Percentiles rank a stretch among this genome's conserved stretches.
These are phyloP conservation scores for Microdochium paspali DNA, from an alignment of 2,329 filamentous ascomycete genomes.

Conservation along the genomic window DNA sequence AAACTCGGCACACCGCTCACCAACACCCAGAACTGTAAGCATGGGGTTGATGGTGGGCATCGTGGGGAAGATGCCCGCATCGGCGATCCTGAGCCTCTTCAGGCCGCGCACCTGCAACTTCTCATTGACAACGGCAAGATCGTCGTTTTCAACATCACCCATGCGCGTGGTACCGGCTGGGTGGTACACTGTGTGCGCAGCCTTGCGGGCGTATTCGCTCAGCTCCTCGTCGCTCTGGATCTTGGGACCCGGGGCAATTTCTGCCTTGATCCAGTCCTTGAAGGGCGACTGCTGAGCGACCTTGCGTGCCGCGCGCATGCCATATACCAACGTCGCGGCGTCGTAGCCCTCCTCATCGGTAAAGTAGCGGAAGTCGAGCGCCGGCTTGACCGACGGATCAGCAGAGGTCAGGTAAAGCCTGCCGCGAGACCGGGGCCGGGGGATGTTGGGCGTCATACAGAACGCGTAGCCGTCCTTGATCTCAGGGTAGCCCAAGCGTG, in stretches of 20 bases:
- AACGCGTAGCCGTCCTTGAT: conserved; percentile 67
- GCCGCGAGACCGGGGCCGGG: conserved; percentile 69
- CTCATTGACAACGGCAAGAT: conserved; percentile 70
- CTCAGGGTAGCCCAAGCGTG: conserved; percentile 61
- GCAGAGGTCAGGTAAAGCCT: conserved; percentile 67
- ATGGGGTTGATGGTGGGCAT: conserved; percentile 86
- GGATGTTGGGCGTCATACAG: conserved; percentile 91
- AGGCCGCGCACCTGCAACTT: conserved; percentile 64
- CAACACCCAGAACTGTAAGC: conserved; percentile 78
- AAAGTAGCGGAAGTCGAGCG: conserved; percentile 84
- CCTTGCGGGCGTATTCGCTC: conserved; percentile 70
- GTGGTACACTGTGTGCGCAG: conserved; percentile 84
- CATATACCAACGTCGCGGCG: conserved; percentile 69
- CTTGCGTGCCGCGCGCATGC: conserved; percentile 67
- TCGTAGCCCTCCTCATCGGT: conserved; percentile 81
- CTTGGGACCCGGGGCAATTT: conserved; percentile 68
- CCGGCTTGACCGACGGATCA: conserved; percentile 69
- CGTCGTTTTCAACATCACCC: conserved; percentile 62
- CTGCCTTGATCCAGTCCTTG: conserved; percentile 72
- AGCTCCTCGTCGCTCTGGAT: conserved; percentile 72
- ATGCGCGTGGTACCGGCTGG: conserved; percentile 86
- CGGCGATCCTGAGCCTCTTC: conserved; percentile 67
- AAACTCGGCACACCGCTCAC: conserved; percentile 76
- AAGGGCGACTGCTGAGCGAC: conserved; percentile 69
- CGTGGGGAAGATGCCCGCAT: conserved; percentile 80